These are phyloP conservation scores for Cucurbita argyrosperma DNA, from an alignment of 306 rosid species.

Conservation along the genomic window DNA sequence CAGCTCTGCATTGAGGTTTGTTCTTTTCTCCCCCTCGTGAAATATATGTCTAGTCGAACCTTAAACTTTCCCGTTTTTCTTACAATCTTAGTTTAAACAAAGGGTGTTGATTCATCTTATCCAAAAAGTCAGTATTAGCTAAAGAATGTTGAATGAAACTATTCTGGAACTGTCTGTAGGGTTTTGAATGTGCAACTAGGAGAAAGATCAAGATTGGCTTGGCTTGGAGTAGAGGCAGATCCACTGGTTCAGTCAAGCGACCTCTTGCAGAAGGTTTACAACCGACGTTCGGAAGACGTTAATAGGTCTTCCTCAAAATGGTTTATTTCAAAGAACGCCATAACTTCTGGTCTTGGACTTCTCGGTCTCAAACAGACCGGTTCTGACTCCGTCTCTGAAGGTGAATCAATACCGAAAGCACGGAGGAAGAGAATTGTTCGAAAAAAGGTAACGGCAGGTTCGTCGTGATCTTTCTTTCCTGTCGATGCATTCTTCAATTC, in stretches of 20 bases:
- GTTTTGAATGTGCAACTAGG: constrained; percentile 70
- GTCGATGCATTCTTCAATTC: constrained; percentile 2
- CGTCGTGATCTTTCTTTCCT: constrained; percentile 18
- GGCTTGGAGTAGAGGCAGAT: constrained; percentile 97
- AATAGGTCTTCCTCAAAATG: constrained; percentile 58
- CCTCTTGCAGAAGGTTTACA: constrained; percentile 57
- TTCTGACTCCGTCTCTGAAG: constrained; percentile 25
- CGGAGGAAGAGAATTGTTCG: constrained; percentile 75
- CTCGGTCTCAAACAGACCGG: constrained; percentile 73
- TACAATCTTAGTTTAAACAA: not conserved
- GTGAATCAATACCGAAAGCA: constrained; percentile 55
- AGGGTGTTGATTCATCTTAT: not conserved
- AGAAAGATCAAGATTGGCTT: constrained; percentile 79
- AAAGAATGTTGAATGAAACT: not conserved
- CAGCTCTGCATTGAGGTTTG: constrained; percentile 76
- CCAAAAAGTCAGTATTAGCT: not conserved
- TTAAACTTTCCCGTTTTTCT: not conserved
- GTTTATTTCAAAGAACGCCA: constrained; percentile 84
- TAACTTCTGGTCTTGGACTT: constrained; percentile 95
- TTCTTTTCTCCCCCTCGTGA: not conserved
- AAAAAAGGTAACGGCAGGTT: constrained; percentile 69
- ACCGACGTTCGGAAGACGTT: constrained; percentile 48
- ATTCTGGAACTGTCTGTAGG: constrained; percentile 31
- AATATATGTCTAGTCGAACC: not conserved
- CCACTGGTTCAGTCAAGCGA: constrained; percentile 69